Conservation (phyloP, 768 basidiomycete species). For the Amyloporia xantha region DNA sequence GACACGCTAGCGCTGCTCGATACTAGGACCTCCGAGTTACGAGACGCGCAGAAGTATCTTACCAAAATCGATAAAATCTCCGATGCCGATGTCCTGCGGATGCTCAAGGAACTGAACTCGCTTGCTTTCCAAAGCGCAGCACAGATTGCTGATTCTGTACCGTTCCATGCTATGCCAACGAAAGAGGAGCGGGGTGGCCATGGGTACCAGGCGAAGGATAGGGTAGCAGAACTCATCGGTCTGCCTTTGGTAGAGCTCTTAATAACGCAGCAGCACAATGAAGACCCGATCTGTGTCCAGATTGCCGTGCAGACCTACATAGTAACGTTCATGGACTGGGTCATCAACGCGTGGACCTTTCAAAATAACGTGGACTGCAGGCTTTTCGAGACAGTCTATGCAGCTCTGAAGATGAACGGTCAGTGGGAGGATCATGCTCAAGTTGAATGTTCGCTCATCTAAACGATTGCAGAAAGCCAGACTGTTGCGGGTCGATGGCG, state of each 20-base stretch:
- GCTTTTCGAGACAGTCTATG: background rate
- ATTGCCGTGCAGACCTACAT: background rate
- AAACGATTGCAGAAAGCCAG: background rate
- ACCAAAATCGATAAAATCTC: conserved; percentile 38
- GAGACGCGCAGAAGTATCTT: conserved; percentile 41
- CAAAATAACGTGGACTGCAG: background rate
- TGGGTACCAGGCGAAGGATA: background rate
- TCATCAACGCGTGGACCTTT: background rate
- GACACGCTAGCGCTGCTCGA: conserved; percentile 14
- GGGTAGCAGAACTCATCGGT: background rate
- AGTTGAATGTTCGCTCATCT: no score
- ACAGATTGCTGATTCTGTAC: conserved; percentile 39
- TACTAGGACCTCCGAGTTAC: conserved; percentile 38
- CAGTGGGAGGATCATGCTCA: no score
- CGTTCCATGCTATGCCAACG: conserved; percentile 3
- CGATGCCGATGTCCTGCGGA: conserved; percentile 37
- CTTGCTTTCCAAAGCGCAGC: conserved; percentile 46
- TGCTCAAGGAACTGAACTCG: conserved; percentile 41
- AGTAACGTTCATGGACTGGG: background rate
- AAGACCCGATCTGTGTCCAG: background rate
- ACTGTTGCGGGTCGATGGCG: background rate
- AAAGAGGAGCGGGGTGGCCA: no score
- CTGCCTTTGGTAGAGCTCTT: background rate
- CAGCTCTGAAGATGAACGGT: background rate
- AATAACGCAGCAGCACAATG: background rate